These are phyloP conservation scores for Phaffia tasmanica DNA, from an alignment of 768 basidiomycete genomes.

Conservation along the genomic window DNA sequence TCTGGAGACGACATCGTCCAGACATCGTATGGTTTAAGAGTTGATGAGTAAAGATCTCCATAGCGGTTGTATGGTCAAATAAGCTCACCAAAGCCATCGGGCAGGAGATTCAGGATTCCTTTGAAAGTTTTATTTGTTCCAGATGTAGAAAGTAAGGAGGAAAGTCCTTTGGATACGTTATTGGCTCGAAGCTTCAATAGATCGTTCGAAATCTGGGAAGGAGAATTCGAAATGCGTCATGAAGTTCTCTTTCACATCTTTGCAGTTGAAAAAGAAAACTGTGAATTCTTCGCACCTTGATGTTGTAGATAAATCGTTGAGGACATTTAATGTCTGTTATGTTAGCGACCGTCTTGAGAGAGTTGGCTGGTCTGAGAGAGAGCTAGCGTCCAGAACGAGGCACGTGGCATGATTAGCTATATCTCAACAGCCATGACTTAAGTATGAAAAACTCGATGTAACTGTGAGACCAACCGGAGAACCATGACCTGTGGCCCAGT, in stretches of 20 bases:
- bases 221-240: slow-evolving; percentile 5
- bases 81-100: slow-evolving; percentile 60
- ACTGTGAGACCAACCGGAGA: slow-evolving; percentile 30
- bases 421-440: background rate
- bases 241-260: slow-evolving; percentile 12
- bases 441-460: background rate
- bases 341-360: slow-evolving; percentile 33
- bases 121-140: slow-evolving; percentile 46
- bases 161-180: slow-evolving; percentile 61
- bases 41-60: slow-evolving; percentile 24
- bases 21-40: slow-evolving; percentile 28
- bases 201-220: slow-evolving; percentile 57
- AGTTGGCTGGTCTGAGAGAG: slow-evolving; percentile 33
- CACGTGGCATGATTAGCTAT: background rate
- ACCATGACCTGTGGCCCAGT: slow-evolving; percentile 74
- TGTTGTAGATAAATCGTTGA: slow-evolving; percentile 31
- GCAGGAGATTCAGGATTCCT: slow-evolving; percentile 57
- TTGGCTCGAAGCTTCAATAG: slow-evolving; percentile 58
- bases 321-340: slow-evolving; percentile 20
- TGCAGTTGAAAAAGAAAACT: too few relatives aligned
- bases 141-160: slow-evolving; percentile 45
- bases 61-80: background rate
- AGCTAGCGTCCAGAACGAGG: slow-evolving; percentile 27
- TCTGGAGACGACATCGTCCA: slow-evolving; percentile 43
- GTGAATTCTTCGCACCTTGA: slow-evolving; percentile 19